Evolutionary conservation across 176 grass and related monocot species (phyloP), one percentile per base, ranked within the genome.

Genomic region (Phyllostachys edulis): DNA sequence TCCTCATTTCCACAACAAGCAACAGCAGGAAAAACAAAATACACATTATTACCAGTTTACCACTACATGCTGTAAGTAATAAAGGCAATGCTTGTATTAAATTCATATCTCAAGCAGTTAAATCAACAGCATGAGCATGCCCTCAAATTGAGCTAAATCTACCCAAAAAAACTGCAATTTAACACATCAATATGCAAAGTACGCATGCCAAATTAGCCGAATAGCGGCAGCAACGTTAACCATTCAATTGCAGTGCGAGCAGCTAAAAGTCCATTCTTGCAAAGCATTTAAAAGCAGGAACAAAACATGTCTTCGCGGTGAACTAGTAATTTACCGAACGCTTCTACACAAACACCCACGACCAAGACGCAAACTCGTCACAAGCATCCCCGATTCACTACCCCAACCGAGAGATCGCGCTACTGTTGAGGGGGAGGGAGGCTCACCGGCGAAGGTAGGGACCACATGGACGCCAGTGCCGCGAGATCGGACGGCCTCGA

Each of bases 401-500:
- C 11, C 55, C 65, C 26, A 80, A 45, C 26, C 17, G 13, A 29
- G 71, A 90, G 69, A 90, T 80, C 75, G 62, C 18, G 77, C 24
- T 57, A 56, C 10, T 83, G 18, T 69, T 16, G 37, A n/a, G 50
- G 17, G 44, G 42, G 23, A 46, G 50, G 73, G 29, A 67, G 75
- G 12, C 91, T 94, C 75, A 96, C 97, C 97, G 59, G 97, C 89
- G 78, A 93, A 93, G 81, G 91, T 92, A 12, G 97, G 91, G 47
- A 99, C 93, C 42, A 93, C 97, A 86, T 99, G 97, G 75, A 94
- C 90, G 67, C 78, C 84, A 54, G 87, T 52, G 44, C 75, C 93
- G 59, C 96, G 91, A 84, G 96, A 99, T 90, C 94, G 93, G 76
- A 99, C 91, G 17, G 84, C 88, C 70, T 99, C 91, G 76, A 99